A percentile compares a stretch with the other conserved stretches of the same genome.
These are phyloP conservation scores for Candida frijolesensis DNA, from an alignment of 1,139 yeast genomes.

Conservation along the genomic window DNA sequence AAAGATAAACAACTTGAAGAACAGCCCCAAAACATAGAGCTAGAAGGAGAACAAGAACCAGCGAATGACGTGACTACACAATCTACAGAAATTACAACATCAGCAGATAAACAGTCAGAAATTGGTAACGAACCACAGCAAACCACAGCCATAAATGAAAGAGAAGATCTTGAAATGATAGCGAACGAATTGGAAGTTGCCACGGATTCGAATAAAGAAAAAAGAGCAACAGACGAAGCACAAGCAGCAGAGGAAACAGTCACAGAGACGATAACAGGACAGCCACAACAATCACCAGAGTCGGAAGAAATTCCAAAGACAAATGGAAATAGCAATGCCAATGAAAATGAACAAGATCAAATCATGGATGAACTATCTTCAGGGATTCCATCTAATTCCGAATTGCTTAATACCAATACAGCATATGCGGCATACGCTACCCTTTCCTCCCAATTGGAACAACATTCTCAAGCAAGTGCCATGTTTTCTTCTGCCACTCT, in stretches of 20 bases:
- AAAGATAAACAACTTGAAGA: neutral
- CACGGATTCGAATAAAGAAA: slow-evolving; percentile 18
- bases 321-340: neutral
- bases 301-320: neutral
- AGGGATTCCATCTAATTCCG: slow-evolving; percentile 43
- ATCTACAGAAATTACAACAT: neutral
- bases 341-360: neutral
- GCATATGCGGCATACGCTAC: slow-evolving; percentile 50
- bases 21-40: neutral
- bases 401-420: slow-evolving; percentile 41
- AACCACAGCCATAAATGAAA: slow-evolving; percentile 14
- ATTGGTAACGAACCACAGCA: neutral
- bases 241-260: slow-evolving; percentile 23
- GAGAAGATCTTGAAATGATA: slow-evolving; percentile 20
- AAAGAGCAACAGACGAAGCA: slow-evolving; percentile 9
- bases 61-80: neutral
- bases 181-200: slow-evolving; percentile 22
- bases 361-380: neutral
- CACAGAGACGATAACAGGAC: slow-evolving; percentile 19
- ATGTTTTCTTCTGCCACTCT: slow-evolving; percentile 53
- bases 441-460: slow-evolving; percentile 32
- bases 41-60: neutral
- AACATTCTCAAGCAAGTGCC: slow-evolving; percentile 19
- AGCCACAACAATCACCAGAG: neutral
- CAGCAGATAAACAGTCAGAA: neutral